Evolutionary conservation across 306 rosid genomes (phyloP).

Genomic region (Canavalia ensiformis): DNA sequence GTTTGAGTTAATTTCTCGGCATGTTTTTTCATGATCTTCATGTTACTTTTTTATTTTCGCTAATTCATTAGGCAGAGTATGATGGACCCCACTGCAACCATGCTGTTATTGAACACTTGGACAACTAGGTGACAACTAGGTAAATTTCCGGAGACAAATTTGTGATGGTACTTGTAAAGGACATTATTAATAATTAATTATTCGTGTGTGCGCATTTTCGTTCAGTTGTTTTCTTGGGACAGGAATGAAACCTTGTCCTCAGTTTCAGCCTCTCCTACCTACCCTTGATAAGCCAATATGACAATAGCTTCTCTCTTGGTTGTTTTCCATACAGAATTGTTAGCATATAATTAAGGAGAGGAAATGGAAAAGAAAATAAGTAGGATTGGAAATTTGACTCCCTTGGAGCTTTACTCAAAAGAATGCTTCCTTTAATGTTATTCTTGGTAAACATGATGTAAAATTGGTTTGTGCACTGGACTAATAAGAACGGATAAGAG

Average conservation of each 20-base stretch:
- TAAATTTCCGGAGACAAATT: neutral
- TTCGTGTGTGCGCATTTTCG: neutral
- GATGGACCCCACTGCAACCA: neutral
- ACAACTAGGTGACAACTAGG: neutral
- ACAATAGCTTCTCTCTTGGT: no score
- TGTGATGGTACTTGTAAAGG: neutral
- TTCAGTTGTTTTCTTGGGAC: constrained; percentile 25
- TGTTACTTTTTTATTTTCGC: constrained; percentile 11
- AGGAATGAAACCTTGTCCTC: neutral
- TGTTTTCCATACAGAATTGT: no score
- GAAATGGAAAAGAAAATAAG: no score
- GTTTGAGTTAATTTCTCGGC: constrained; percentile 39
- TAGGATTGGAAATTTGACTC: no score
- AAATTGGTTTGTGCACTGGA: no score
- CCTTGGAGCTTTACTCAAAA: no score
- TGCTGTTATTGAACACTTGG: neutral
- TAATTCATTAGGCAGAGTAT: neutral
- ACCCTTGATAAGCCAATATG: neutral
- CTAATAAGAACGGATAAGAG: no score
- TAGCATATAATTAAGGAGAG: no score
- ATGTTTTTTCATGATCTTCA: neutral
- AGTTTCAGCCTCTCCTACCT: neutral
- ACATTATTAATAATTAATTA: neutral
- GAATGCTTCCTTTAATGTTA: no score
- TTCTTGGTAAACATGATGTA: no score